phyloP scores from a whole-genome alignment of 176 grass and related monocot genomes.

The Juncus effusus region DNA sequence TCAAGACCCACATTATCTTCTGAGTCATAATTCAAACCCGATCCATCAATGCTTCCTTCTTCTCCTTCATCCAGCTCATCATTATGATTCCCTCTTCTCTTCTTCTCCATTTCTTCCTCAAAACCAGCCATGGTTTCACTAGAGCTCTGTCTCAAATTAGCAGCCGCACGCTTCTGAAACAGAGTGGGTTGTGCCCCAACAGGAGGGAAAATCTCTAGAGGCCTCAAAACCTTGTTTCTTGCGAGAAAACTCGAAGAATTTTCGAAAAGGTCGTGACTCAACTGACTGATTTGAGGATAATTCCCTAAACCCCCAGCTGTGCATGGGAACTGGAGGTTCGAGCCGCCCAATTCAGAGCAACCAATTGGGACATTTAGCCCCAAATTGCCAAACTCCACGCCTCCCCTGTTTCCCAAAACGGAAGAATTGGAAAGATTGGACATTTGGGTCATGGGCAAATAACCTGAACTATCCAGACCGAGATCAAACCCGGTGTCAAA shows the following conservation, averaged over 20 bases:
- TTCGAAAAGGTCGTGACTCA: conserved; percentile 59
- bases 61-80: conserved; percentile 52
- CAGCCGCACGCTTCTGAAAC: conserved; percentile 88
- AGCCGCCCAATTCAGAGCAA: conserved; percentile 25
- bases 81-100: conserved; percentile 24
- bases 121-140: conserved; percentile 30
- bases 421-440: conserved; percentile 29
- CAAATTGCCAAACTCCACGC: conserved; percentile 62
- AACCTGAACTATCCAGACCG: conserved; percentile 30
- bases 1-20: conserved; percentile 53
- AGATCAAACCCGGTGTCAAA: conserved; percentile 75
- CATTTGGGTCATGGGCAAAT: conserved; percentile 29
- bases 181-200: conserved; percentile 86
- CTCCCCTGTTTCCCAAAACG: conserved; percentile 29
- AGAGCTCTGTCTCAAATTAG: conserved; percentile 60
- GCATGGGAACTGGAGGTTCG: conserved; percentile 17
- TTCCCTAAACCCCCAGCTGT: conserved; percentile 12
- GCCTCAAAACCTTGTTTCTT: conserved; percentile 71
- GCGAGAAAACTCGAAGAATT: conserved; percentile 28
- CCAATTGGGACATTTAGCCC: conserved; percentile 40
- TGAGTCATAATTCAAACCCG: conserved; percentile 81
- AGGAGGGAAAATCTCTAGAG: conserved; percentile 72
- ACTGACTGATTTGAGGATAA: conserved; percentile 32
- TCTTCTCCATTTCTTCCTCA: conserved; percentile 66
- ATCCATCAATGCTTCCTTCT: conserved; percentile 83